Conservation (phyloP, 1,139 yeast genomes). For the Suhomyces maxii region DNA sequence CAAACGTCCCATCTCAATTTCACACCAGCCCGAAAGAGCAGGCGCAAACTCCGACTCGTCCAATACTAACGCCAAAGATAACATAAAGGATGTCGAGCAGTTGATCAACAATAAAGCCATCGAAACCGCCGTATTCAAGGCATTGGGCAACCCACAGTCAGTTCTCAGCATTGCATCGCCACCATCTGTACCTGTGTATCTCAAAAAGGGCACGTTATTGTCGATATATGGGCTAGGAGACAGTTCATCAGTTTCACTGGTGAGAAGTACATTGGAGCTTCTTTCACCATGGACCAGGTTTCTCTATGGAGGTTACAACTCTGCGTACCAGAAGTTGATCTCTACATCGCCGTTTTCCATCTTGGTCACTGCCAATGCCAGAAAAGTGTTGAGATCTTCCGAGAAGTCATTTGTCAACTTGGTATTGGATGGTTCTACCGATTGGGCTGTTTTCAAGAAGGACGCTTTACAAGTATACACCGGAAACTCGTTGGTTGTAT, state of each 20-base stretch:
- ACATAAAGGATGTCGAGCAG: constrained; percentile 13
- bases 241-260: constrained; percentile 20
- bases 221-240: constrained; percentile 42
- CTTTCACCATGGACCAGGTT: constrained; percentile 40
- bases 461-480: constrained; percentile 50
- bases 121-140: constrained; percentile 27
- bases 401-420: constrained; percentile 43
- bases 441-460: constrained; percentile 58
- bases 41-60: constrained; percentile 10
- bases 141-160: constrained; percentile 47
- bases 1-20: constrained; percentile 7
- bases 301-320: constrained; percentile 41
- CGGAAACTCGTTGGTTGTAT: constrained; percentile 49
- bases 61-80: constrained; percentile 12
- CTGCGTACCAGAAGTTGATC: constrained; percentile 45
- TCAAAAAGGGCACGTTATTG: constrained; percentile 49
- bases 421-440: constrained; percentile 54
- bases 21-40: constrained; percentile 6
- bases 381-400: constrained; percentile 16
- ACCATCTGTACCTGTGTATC: constrained; percentile 55
- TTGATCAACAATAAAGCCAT: constrained; percentile 10
- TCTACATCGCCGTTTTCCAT: constrained; percentile 50
- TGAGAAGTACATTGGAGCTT: constrained; percentile 32
- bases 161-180: constrained; percentile 49
- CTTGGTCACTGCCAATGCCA: constrained; percentile 34